Evolutionary conservation across 805 yeast genomes (phyloP).

Genomic region (Candida sonorensis): DNA sequence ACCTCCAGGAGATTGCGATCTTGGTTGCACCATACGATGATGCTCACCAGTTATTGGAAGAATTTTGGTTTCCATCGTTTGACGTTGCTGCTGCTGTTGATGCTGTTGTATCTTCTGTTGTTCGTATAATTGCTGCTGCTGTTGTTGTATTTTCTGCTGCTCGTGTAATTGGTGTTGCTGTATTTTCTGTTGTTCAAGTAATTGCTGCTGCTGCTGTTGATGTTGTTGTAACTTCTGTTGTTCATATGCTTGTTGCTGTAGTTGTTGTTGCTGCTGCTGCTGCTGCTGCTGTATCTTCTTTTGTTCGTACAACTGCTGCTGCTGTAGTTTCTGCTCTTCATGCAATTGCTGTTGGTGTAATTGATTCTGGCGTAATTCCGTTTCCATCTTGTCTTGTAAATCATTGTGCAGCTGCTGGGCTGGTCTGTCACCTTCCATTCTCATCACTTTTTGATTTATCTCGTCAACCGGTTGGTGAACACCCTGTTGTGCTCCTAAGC

Average conservation of each 20-base stretch:
- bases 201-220: slow-evolving; percentile 1
- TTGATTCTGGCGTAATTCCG: too few relatives aligned
- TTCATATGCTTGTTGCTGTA: not conserved
- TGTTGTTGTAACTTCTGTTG: slow-evolving; percentile 1
- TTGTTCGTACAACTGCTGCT: not conserved
- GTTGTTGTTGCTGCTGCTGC: slow-evolving; percentile 1
- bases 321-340: not conserved
- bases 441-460: too few relatives aligned
- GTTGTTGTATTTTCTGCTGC: not conserved
- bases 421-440: slow-evolving; percentile 1
- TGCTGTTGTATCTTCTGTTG: slow-evolving; percentile 1
- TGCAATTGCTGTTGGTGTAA: not conserved
- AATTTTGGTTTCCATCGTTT: too few relatives aligned
- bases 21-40: too few relatives aligned
- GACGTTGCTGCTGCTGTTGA: slow-evolving; percentile 2
- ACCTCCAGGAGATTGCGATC: too few relatives aligned
- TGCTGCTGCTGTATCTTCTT: not conserved
- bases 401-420: too few relatives aligned
- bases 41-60: too few relatives aligned
- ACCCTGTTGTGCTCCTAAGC: too few relatives aligned
- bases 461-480: too few relatives aligned
- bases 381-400: too few relatives aligned
- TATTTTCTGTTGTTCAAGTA: not conserved
- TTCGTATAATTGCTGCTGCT: not conserved
- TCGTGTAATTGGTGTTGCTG: slow-evolving; percentile 1